Evolutionary conservation across 148 eudicot species (phyloP).

Genomic region (Oxyria digyna): DNA sequence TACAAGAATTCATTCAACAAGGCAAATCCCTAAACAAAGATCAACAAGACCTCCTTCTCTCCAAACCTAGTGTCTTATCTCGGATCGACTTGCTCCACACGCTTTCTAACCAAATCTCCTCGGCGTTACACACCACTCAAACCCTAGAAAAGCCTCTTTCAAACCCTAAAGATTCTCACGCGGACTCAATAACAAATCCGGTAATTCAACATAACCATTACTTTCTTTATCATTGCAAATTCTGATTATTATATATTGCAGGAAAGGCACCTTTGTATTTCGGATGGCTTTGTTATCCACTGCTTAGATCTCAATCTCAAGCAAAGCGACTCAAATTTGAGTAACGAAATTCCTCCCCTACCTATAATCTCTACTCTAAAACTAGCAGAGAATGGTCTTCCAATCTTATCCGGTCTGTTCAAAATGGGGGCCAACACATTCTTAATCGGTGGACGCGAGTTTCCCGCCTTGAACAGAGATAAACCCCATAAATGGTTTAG

Average conservation of each 20-base stretch:
- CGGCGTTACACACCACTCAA: no score
- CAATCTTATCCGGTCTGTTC: not conserved
- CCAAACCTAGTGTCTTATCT: conserved; percentile 37
- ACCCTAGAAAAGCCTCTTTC: no score
- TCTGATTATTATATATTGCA: no score
- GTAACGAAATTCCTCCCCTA: no score
- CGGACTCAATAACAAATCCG: no score
- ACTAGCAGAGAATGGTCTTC: not conserved
- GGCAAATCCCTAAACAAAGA: conserved; percentile 58
- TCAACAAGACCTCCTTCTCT: conserved; percentile 48
- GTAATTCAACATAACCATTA: no score
- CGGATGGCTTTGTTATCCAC: not conserved
- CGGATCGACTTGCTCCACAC: conserved; percentile 68
- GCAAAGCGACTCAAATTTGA: no score
- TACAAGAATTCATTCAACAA: no score
- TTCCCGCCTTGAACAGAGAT: not conserved
- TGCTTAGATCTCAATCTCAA: not conserved
- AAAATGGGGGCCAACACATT: not conserved
- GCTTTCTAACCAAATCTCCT: conserved; percentile 20
- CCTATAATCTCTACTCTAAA: not conserved
- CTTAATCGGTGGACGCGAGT: not conserved
- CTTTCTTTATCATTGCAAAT: no score
- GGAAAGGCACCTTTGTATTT: not conserved
- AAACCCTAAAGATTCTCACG: no score
- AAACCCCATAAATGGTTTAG: not conserved